Base-by-base conservation (phyloP, 352 stramenopile genomes). In the Phytophthora boehmeriae region DNA sequence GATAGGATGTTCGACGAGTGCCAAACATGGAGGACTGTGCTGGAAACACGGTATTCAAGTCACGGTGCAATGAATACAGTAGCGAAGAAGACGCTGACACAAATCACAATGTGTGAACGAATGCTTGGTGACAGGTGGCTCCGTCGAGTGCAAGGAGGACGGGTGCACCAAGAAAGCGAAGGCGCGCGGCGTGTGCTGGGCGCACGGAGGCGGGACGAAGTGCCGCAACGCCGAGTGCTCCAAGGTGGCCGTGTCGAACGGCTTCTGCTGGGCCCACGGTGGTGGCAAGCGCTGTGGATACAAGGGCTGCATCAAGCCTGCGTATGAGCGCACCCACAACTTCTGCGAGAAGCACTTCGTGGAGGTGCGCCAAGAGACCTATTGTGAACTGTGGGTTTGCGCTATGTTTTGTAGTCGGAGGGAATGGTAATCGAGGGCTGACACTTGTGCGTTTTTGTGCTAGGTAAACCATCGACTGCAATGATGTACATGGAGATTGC, bases 101-200 rank as follows among this genome's bases (percentile, higher is more conserved):
- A 30, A 30, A 30, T 30, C 25, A 34, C n/a, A 46, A 43, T 22
- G 54, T 20, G 9, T 27, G 25, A 30, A 30, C 25, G 25, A 30
- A 30, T 30, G 25, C 25, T 30, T 30, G 25, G 25, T 30, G 25
- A 30, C 25, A 66, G 75, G 76, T 8, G 76, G 76, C 17, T 85
- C 79, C 27, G 77, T 72, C 36, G 55, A 63, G 47, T 85, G 76
- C 58, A 75, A 39, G 19, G 53, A 76, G 43, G 58, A 75, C 34
- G 71, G 62, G 23, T 80, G 70, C 72, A 59, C 35, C 22, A 79
- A 83, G 68, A 76, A 78, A 45, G 73, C 73, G 1, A 76, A 83
- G 9, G 73, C 73, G 4, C 53, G 68, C n/a, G 73, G 73, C 0
- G 41, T 70, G 1, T 86, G 76, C 43, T 86, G 76, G 76, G 67